These are phyloP conservation scores for Jaltomata sinuosa DNA, from an alignment of 257 asterid species.

Conservation along the genomic window DNA sequence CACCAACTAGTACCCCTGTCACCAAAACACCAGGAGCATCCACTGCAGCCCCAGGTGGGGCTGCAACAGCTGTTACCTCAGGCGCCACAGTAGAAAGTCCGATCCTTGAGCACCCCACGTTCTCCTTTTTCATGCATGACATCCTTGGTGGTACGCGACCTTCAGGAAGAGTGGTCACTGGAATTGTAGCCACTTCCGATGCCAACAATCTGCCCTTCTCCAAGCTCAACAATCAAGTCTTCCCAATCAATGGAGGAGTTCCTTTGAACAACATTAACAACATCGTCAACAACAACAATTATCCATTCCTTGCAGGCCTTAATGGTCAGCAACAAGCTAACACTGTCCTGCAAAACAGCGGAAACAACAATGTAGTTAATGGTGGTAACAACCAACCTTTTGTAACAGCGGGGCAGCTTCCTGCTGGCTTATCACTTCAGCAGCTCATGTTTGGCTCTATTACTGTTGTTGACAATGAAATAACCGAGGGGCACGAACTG, in stretches of 20 bases:
- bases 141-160: constrained; percentile 80
- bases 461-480: constrained; percentile 77
- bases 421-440: constrained; percentile 61
- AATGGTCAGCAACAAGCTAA: constrained; percentile 49
- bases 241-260: constrained; percentile 83
- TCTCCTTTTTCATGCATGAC: constrained; percentile 78
- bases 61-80: constrained; percentile 1
- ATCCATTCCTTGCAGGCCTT: constrained; percentile 73
- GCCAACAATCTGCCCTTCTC: constrained; percentile 81
- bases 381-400: constrained; percentile 50
- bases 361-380: constrained; percentile 27
- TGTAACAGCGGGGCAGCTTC: constrained; percentile 78
- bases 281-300: constrained; percentile 65
- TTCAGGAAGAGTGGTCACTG: constrained; percentile 77
- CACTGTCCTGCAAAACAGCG: constrained; percentile 46
- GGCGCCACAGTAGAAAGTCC: constrained; percentile 6
- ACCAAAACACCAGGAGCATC: constrained; percentile 11
- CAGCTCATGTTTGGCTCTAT: constrained; percentile 85
- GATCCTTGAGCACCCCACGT: constrained; percentile 20
- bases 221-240: constrained; percentile 52
- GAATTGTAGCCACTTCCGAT: constrained; percentile 56
- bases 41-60: background rate
- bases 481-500: constrained; percentile 77
- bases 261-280: constrained; percentile 74
- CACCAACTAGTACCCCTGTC: constrained; percentile 11